Percentiles rank a stretch among this genome's conserved stretches.
phyloP scores from a whole-genome alignment of 371 early-diverging fungal genomes.

The Mucor sp. region DNA sequence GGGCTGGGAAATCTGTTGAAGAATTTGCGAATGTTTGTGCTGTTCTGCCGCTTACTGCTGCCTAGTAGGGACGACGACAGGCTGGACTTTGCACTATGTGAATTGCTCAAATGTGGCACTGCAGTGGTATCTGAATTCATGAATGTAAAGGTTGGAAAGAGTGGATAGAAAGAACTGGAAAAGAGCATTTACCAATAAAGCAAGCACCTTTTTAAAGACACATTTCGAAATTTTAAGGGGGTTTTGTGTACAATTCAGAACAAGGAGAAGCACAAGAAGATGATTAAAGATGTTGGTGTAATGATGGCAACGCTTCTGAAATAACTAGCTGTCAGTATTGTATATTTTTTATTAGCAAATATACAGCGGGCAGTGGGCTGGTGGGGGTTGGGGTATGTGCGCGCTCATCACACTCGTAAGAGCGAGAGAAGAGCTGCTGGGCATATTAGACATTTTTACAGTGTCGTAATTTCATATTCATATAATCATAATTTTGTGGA shows the following conservation, averaged over 20 bases:
- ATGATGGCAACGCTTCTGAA: neutral
- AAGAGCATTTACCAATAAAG: neutral
- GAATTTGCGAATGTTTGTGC: slow-evolving; percentile 8
- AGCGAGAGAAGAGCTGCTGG: neutral
- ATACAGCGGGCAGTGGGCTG: neutral
- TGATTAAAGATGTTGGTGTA: neutral
- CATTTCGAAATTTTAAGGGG: neutral
- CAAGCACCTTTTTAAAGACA: neutral
- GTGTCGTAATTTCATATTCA: neutral
- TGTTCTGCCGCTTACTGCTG: neutral
- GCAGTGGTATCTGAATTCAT: neutral
- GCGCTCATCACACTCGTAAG: neutral
- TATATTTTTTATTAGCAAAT: neutral
- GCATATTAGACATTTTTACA: neutral
- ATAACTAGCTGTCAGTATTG: neutral
- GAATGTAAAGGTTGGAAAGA: neutral
- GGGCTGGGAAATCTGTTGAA: slow-evolving; percentile 3
- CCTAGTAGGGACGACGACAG: neutral
- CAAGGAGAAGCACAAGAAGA: neutral
- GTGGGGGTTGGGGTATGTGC: neutral
- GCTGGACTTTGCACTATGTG: neutral
- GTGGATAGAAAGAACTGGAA: neutral
- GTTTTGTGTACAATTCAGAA: neutral
- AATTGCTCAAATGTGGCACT: neutral
- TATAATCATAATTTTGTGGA: neutral